Evolutionary conservation across 345 rosid genomes (phyloP), one percentile per base, ranked within the genome.

Genomic region (Durio zibethinus): DNA sequence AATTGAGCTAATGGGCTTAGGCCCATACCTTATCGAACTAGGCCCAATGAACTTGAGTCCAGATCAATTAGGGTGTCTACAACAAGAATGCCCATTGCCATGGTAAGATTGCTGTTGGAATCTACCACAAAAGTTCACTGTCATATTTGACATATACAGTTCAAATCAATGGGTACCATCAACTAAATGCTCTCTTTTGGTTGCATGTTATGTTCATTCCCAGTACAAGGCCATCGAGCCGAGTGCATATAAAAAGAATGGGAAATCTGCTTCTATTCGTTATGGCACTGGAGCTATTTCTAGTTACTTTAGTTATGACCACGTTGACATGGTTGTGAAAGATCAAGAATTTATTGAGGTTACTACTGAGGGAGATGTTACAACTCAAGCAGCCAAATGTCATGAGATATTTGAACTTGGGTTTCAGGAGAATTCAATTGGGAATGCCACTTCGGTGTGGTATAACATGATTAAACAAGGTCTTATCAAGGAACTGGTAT

Each of bases 91-190:
- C 98, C 82, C 98, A 96, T 88, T 96, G 93, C 85, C 93, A 87
- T 61, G 99, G 99, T 76, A 98, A 96, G 85, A 90, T 96, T 82
- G 89, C 89, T 33, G 85, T 96, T 77, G 99, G 98, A 81, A 92
- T 82, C 98, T 97, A 40, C 92, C 94, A 14, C 99, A 96, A 83
- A 90, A 84, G 82, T 96, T 96, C 89, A 93, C 97, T 2, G 97
- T 93, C 80, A 86, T 96, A 62, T 96, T 96, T 76, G 99, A 96
- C 79, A 96, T 98, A 0, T 98, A 97, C 45, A 96, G 99, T 86
- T 87, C 99, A 72, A 93, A 96, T 82, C 84, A 93, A 45, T 96
- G 99, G 99, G 97, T 96, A 80, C 98, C 99, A 47, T 96, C 99
- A 42, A 72, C 97, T n/a, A 87, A 90, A 79, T 96, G 99, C 85